phyloP scores from a whole-genome alignment of 192 early-diverging fungal species.

The Entomortierella beljakovae region DNA sequence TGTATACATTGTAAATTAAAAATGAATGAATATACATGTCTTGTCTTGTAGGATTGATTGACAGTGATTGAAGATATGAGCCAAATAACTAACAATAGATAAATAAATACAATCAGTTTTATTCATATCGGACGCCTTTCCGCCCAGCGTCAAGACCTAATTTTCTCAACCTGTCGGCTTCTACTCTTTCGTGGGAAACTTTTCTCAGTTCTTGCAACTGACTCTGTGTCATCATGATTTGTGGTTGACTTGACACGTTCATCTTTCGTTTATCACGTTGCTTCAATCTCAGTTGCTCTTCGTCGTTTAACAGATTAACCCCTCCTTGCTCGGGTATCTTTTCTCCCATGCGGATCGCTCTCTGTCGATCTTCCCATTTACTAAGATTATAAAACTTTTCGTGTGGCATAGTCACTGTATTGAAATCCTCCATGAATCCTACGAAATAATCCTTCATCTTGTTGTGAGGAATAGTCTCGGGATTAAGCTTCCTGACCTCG shows the following conservation, averaged over 20 bases:
- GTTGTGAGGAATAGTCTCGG: constrained; percentile 59
- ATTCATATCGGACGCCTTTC: constrained; percentile 66
- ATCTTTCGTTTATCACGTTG: constrained; percentile 29
- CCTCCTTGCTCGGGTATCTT: constrained; percentile 16
- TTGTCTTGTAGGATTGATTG: too few relatives aligned
- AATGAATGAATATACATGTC: too few relatives aligned
- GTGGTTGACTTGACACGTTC: constrained; percentile 18
- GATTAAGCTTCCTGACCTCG: constrained; percentile 61
- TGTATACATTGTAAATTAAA: too few relatives aligned
- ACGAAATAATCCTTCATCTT: constrained; percentile 65
- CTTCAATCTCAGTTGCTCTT: constrained; percentile 58
- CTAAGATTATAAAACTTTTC: constrained; percentile 67
- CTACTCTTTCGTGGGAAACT: constrained; percentile 59
- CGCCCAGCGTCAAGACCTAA: constrained; percentile 63
- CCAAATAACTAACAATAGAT: too few relatives aligned
- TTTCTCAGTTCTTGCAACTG: constrained; percentile 61
- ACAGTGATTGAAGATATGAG: too few relatives aligned
- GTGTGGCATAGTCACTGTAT: constrained; percentile 72
- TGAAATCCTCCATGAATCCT: constrained; percentile 73
- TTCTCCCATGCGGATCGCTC: constrained; percentile 60
- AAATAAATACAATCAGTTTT: too few relatives aligned
- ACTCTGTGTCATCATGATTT: constrained; percentile 50
- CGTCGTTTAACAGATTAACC: constrained; percentile 64
- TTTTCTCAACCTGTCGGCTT: constrained; percentile 62
- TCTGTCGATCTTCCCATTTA: constrained; percentile 64